phyloP scores from a whole-genome alignment of 1,139 yeast species.

The Suhomyces bokatorum region DNA sequence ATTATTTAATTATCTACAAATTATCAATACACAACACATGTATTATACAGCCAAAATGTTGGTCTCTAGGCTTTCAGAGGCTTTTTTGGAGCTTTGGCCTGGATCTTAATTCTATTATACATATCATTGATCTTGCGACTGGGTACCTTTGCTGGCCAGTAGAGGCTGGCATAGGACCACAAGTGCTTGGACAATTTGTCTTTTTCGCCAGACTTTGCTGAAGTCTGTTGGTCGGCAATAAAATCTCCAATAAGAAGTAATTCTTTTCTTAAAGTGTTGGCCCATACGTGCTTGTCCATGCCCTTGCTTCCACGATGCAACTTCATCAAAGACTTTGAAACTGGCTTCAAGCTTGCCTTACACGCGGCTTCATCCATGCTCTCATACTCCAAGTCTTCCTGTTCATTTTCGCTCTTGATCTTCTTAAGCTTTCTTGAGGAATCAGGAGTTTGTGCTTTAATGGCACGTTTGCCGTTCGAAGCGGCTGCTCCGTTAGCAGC shows the following conservation, averaged over 20 bases:
- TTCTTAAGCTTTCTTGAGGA: constrained; percentile 13
- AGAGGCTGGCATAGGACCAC: constrained; percentile 88
- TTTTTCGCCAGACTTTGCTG: constrained; percentile 14
- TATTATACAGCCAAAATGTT: background rate
- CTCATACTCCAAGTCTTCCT: constrained; percentile 60
- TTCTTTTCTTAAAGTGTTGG: constrained; percentile 69
- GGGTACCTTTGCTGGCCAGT: constrained; percentile 93
- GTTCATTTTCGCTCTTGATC: constrained; percentile 17
- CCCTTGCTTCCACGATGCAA: constrained; percentile 82
- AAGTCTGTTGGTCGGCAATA: constrained; percentile 32
- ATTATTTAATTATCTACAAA: too few relatives aligned
- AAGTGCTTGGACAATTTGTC: constrained; percentile 60
- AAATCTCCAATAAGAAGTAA: constrained; percentile 78
- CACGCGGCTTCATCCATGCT: constrained; percentile 81
- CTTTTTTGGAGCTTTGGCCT: constrained; percentile 9
- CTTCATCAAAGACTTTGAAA: constrained; percentile 69
- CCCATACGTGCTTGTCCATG: constrained; percentile 84
- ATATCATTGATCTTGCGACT: constrained; percentile 78
- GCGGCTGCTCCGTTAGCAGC: constrained; percentile 6
- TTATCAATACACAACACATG: background rate
- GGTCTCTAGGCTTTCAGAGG: constrained; percentile 4
- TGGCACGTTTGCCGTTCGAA: constrained; percentile 8
- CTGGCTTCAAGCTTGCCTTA: constrained; percentile 65
- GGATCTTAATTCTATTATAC: constrained; percentile 64
- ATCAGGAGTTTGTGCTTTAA: constrained; percentile 24